Conservation (phyloP, 371 early-diverging fungal genomes). For the Synchytrium microbalum region DNA sequence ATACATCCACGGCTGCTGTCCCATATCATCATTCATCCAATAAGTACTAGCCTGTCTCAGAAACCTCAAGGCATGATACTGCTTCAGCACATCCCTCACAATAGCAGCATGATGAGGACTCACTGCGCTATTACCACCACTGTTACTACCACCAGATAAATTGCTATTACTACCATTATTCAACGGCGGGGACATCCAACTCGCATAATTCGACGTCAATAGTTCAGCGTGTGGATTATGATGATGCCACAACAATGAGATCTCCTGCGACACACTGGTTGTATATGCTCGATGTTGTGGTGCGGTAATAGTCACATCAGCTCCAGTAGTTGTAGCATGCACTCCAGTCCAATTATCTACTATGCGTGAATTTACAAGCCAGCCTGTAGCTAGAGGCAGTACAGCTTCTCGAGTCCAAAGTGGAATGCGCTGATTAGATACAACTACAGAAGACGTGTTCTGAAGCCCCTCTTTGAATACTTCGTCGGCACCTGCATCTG, state of each 20-base stretch:
- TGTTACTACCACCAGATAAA: neutral
- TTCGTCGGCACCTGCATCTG: neutral
- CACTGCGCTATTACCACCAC: neutral
- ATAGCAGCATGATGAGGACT: constrained; percentile 2
- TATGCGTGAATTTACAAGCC: neutral
- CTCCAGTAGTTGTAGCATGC: neutral
- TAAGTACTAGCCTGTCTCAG: neutral
- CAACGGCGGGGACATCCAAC: neutral
- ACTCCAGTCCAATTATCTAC: neutral
- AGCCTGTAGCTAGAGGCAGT: neutral
- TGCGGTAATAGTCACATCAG: neutral
- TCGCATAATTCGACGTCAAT: neutral
- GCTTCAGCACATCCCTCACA: constrained; percentile 4
- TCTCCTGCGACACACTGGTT: neutral
- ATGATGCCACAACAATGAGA: constrained; percentile 5
- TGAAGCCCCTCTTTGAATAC: neutral
- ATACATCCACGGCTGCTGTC: neutral
- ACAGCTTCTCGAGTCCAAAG: neutral
- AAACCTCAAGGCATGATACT: neutral
- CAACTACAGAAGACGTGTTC: neutral
- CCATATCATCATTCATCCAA: neutral
- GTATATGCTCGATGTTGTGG: neutral
- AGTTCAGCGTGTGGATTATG: constrained; percentile 1
- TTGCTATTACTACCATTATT: too few species aligned
- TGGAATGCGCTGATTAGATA: neutral